Conservation (phyloP, 768 basidiomycete genomes). For the Termitomyces sp. region DNA sequence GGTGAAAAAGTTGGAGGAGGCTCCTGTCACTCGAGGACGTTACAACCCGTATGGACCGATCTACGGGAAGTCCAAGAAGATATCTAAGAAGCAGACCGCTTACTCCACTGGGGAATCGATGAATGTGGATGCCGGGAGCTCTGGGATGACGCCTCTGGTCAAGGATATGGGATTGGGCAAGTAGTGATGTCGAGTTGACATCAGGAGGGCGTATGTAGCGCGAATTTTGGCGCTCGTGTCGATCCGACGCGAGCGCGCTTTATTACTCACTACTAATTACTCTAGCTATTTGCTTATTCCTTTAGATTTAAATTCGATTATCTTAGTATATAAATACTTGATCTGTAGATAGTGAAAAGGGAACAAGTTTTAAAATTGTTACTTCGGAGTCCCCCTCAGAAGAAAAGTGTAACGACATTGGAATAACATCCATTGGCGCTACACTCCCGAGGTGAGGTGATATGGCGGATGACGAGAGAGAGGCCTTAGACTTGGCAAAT, state of each 20-base stretch:
- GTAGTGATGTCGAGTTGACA: neutral
- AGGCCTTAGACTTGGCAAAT: no score
- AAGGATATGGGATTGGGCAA: neutral
- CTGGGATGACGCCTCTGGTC: neutral
- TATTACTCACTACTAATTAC: neutral
- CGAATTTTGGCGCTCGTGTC: neutral
- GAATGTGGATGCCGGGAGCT: neutral
- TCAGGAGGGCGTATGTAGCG: neutral
- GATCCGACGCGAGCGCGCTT: neutral
- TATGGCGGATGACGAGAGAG: no score
- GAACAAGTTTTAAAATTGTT: neutral
- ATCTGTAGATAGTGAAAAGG: neutral
- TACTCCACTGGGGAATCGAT: neutral
- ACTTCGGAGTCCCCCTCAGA: neutral
- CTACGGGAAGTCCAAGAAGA: neutral
- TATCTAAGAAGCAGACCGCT: neutral
- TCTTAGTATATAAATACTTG: no score
- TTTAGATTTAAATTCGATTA: no score
- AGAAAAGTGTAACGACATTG: neutral
- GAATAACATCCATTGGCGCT: neutral
- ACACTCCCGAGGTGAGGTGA: no score
- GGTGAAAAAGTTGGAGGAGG: neutral
- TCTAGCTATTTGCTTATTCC: no score
- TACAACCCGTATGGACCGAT: neutral
- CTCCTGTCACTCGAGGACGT: neutral